Evolutionary conservation across 306 rosid genomes (phyloP), one percentile per base, ranked within the genome.

Genomic region (Ormosia semicastrata): DNA sequence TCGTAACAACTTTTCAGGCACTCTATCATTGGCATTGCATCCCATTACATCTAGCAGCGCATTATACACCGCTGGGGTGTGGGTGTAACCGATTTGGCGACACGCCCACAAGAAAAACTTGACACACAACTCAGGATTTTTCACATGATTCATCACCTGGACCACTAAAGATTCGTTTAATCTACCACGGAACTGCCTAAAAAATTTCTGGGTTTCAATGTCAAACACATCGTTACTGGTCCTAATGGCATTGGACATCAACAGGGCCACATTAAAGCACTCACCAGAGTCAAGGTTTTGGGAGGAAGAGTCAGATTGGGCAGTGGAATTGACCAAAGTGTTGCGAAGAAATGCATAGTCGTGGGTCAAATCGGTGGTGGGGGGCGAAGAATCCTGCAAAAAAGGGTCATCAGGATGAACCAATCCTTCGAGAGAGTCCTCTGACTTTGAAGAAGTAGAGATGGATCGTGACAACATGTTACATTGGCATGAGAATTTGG

Each of bases 31-130:
- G 5, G 1, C 74, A 59, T 76, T 56, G 54, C 82, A 34, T 41
- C 86, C 89, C 18, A 88, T 44, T 24, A 85, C 73, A 65, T 90
- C 92, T 53, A 93, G 68, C 68, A 93, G 77, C n/a, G 84, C 86
- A 71, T 78, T 66, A 40, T 85, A 91, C 78, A 91, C 98, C 0
- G 52, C 3, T 0, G 8, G 75, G 33, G 89, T 88, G 71, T 93
- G 94, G 67, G 68, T 44, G 52, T 93, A 93, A 49, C 97, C 98
- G 32, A 93, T 91, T 74, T 93, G 98, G 17, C 92, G 75, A 86
- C 94, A 90, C 2, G 90, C 88, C 98, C 98, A 93, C 1, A 91
- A 6, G 81, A 93, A 93, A 52, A 93, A 91, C 83, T 82, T 83
- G 15, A 93, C 88, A 15, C 94, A 88, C 76, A 93, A 72, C 3